Evolutionary conservation across 2,329 filamentous ascomycete species (phyloP).

Genomic region (Remersonia thermophila): DNA sequence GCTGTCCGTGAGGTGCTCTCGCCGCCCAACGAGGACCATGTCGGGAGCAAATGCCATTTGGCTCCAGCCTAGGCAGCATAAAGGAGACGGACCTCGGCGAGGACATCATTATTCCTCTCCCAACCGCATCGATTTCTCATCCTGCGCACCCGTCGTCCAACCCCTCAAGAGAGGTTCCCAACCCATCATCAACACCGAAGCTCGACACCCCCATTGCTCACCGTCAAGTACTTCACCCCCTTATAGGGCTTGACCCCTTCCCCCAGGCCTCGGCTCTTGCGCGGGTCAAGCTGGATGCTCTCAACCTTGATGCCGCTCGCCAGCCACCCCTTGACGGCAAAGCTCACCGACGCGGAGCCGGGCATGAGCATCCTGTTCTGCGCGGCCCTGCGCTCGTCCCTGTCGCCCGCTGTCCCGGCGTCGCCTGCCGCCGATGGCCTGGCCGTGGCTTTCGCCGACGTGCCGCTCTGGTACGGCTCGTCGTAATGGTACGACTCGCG

Average conservation of each 20-base stretch:
- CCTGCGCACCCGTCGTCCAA: too few species aligned
- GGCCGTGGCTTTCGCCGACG: conserved; percentile 1
- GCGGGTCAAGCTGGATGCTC: conserved; percentile 56
- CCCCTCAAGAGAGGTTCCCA: too few species aligned
- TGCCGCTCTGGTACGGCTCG: conserved; percentile 40
- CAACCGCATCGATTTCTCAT: too few species aligned
- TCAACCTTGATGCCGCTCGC: conserved; percentile 56
- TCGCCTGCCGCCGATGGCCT: conserved; percentile 18
- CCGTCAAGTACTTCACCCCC: conserved; percentile 90
- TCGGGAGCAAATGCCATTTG: too few species aligned
- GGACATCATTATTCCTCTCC: too few species aligned
- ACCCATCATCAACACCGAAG: conserved; percentile 47
- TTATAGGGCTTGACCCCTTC: conserved; percentile 92
- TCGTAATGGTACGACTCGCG: conserved; percentile 34
- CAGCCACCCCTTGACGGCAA: conserved; percentile 57
- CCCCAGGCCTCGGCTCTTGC: conserved; percentile 73
- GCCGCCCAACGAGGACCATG: too few species aligned
- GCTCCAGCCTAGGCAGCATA: too few species aligned
- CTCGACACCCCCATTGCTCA: conserved; percentile 53
- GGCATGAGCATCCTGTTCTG: conserved; percentile 71
- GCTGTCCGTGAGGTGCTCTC: too few species aligned
- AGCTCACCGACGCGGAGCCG: conserved; percentile 61
- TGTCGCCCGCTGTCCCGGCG: conserved; percentile 26
- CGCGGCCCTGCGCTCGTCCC: conserved; percentile 45
- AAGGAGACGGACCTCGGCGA: too few species aligned